Evolutionary conservation across 371 early-diverging fungal species (phyloP).

Genomic region (Quaeritorhiza haematococci): DNA sequence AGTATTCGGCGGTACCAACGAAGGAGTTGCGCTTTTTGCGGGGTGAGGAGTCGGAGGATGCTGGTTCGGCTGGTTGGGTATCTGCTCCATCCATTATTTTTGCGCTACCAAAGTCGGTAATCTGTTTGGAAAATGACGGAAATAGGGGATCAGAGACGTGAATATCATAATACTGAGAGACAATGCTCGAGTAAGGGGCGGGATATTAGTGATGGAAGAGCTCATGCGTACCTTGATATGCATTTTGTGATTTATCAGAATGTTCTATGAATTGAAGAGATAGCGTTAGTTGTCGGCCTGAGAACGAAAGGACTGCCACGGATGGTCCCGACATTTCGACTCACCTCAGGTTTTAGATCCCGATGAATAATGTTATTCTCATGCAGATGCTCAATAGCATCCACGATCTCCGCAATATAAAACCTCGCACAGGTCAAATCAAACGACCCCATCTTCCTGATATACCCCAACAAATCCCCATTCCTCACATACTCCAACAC

Average conservation of each 20-base stretch:
- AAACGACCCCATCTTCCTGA: constrained; percentile 68
- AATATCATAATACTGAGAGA: not conserved
- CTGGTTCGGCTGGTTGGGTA: constrained; percentile 24
- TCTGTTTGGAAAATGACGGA: no score
- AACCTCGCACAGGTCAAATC: constrained; percentile 64
- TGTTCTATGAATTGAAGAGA: constrained; percentile 43
- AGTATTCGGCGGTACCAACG: constrained; percentile 96
- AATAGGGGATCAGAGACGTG: not conserved
- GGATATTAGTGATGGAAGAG: not conserved
- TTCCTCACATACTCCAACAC: constrained; percentile 83
- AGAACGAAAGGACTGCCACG: not conserved
- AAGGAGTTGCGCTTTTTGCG: constrained; percentile 69
- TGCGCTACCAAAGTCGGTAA: constrained; percentile 96
- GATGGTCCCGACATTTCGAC: not conserved
- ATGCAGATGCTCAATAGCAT: constrained; percentile 83
- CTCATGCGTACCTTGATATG: constrained; percentile 67
- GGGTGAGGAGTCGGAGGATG: constrained; percentile 7
- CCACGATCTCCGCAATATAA: constrained; percentile 84
- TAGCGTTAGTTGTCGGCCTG: not conserved
- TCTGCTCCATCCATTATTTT: constrained; percentile 56
- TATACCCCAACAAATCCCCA: constrained; percentile 82
- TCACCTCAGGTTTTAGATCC: constrained; percentile 84
- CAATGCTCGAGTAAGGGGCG: not conserved
- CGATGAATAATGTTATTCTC: constrained; percentile 77
- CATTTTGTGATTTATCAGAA: constrained; percentile 73